Base-by-base conservation (phyloP, 306 rosid genomes). In the Adenanthera pavonina region DNA sequence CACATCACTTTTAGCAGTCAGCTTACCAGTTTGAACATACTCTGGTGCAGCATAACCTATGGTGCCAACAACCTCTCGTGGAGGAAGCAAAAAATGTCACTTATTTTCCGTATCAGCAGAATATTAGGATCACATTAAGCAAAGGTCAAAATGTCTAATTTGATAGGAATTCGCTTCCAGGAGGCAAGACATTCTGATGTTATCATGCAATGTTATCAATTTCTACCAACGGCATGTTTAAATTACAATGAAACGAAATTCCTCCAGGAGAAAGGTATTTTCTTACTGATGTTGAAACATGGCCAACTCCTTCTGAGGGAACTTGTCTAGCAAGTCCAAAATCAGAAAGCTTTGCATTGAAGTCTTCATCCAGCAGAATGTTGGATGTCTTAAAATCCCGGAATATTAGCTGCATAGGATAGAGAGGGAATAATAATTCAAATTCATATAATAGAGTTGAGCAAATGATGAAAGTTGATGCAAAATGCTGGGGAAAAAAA, bases 241-340 rank as follows among this genome's bases (percentile, higher is more conserved):
- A 76, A 46, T 34, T 38, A 57, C 61, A 78, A 64, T 40, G 36
- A 56, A 67, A 67, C 12, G 52, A 56, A 77, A 20, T 47, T 74
- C 70, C 51, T 41, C 36, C 54, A 48, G 48, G 20, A 68, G 11
- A 73, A 75, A 69, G 70, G 67, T 25, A 61, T 40, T 64, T 57
- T 34, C 97, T 86, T 92, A 94, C 98, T 12, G 94, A 36, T 53
- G 98, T 94, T 72, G 95, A 94, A 77, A 94, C 90, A 67, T 94
- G 97, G 80, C 97, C 88, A 65, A 76, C 85, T 69, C 98, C 98
- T 80, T 88, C 91, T 0, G 87, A 67, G 74, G 98, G 98, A 78
- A 97, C 98, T 85, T 91, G 98, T 82, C 97, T 89, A 17, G 98
- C 98, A 9, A 94, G 90, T 81, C 98, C 98, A 79, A 94, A 94